Percentiles rank a stretch among this genome's conserved stretches.
These are phyloP conservation scores for Cryomyces minteri DNA, from an alignment of 495 filamentous ascomycete genomes.

Conservation along the genomic window DNA sequence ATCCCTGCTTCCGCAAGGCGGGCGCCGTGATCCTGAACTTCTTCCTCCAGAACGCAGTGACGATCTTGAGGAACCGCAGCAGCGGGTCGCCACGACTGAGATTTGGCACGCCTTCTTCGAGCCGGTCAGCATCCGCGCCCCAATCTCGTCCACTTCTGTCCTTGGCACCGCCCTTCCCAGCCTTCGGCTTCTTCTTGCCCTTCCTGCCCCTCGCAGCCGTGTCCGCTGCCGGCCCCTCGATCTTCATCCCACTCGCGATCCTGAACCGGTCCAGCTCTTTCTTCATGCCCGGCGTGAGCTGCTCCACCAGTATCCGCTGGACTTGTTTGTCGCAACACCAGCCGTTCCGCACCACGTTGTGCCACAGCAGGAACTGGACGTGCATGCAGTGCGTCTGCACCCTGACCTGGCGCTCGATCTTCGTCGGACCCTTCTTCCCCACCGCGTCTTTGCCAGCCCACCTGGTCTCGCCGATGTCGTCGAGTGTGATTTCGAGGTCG, in stretches of 20 bases:
- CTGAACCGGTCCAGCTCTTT: conserved; percentile 64
- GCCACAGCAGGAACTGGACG: conserved; percentile 73
- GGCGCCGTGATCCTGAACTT: conserved; percentile 62
- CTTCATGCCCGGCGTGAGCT: conserved; percentile 44
- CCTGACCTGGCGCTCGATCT: conserved; percentile 62
- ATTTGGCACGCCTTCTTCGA: conserved; percentile 51
- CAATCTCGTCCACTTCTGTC: conserved; percentile 44
- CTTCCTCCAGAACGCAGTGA: conserved; percentile 76
- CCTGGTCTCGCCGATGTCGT: conserved; percentile 34
- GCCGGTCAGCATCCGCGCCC: conserved; percentile 46
- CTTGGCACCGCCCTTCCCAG: conserved; percentile 7
- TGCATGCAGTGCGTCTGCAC: conserved; percentile 70
- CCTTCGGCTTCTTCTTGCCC: conserved; percentile 8
- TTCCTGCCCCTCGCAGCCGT: not conserved
- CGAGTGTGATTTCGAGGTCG: conserved; percentile 63
- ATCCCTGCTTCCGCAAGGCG: conserved; percentile 74
- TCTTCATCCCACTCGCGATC: conserved; percentile 39
- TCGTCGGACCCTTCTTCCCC: conserved; percentile 65
- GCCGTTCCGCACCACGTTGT: conserved; percentile 70
- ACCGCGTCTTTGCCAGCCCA: not conserved
- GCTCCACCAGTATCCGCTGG: conserved; percentile 56
- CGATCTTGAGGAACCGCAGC: conserved; percentile 53
- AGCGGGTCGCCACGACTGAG: conserved; percentile 68
- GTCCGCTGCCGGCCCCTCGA: conserved; percentile 16
- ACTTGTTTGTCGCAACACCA: conserved; percentile 70